A percentile compares a stretch with the other conserved stretches of the same genome.
Conservation (phyloP, 306 rosid species). For the Cicer bijugum region DNA sequence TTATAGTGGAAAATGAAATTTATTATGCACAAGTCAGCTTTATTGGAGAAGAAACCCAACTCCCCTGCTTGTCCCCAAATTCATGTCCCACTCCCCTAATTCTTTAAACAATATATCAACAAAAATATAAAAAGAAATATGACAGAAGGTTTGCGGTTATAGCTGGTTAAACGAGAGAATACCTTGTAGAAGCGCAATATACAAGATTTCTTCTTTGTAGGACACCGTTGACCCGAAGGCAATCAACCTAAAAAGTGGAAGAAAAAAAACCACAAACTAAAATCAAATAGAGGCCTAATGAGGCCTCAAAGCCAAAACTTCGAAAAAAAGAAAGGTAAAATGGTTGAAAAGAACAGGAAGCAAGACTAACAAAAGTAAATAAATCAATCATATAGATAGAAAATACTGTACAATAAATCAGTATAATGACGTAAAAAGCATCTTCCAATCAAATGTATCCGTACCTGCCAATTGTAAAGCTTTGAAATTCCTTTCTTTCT, state of each 20-base stretch:
- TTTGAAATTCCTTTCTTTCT: slow-evolving; percentile 80
- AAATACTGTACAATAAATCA: slow-evolving; percentile 13
- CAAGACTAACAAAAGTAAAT: slow-evolving; percentile 18
- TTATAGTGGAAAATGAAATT: slow-evolving; percentile 32
- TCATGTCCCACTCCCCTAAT: slow-evolving; percentile 5
- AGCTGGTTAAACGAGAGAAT: slow-evolving; percentile 42
- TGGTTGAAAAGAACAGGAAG: not conserved
- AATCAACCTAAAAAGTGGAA: slow-evolving; percentile 71
- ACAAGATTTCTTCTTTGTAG: slow-evolving; percentile 92
- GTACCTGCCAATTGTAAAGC: slow-evolving; percentile 94
- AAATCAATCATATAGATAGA: slow-evolving; percentile 22
- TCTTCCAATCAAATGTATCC: slow-evolving; percentile 22
- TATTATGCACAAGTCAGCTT: slow-evolving; percentile 4
- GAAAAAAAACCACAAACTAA: slow-evolving; percentile 1
- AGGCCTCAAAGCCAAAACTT: slow-evolving; percentile 36
- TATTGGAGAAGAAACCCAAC: not conserved
- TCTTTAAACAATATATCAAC: slow-evolving; percentile 21
- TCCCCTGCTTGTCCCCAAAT: slow-evolving; percentile 23
- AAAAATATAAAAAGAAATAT: slow-evolving; percentile 31
- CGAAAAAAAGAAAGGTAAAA: not conserved
- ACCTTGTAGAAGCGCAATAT: slow-evolving; percentile 98
- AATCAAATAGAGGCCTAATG: slow-evolving; percentile 35
- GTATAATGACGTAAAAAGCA: slow-evolving; percentile 27
- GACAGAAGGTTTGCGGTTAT: slow-evolving; percentile 26
- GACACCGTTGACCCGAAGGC: slow-evolving; percentile 91